These are phyloP conservation scores for Pulveroboletus ravenelii DNA, from an alignment of 768 basidiomycete genomes.

Conservation along the genomic window DNA sequence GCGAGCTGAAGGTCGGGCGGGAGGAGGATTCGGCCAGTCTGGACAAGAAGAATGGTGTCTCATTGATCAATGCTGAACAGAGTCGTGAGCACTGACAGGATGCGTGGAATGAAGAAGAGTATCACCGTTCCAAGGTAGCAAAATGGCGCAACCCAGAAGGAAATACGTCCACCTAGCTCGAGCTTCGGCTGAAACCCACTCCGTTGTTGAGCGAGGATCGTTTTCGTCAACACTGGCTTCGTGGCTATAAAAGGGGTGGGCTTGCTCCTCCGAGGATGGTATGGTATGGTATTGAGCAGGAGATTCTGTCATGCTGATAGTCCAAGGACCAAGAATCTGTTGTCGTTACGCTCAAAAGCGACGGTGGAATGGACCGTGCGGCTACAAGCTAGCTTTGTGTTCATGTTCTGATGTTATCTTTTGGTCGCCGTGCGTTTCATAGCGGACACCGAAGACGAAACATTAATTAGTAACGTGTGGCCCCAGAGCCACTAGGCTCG, in stretches of 20 bases:
- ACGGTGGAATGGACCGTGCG: background rate
- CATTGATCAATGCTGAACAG: constrained; percentile 76
- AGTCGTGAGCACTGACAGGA: constrained; percentile 1
- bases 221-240: constrained; percentile 3
- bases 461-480: too few species aligned
- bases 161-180: constrained; percentile 64
- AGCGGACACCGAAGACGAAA: constrained; percentile 37
- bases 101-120: background rate
- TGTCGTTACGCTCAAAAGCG: background rate
- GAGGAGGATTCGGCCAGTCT: constrained; percentile 59
- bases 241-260: background rate
- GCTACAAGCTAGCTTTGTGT: too few species aligned
- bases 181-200: constrained; percentile 31
- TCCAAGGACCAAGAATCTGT: background rate
- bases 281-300: constrained; percentile 8
- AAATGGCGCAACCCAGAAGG: constrained; percentile 69
- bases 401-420: too few species aligned
- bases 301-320: constrained; percentile 8
- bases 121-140: constrained; percentile 90
- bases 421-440: too few species aligned
- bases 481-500: constrained; percentile 43
- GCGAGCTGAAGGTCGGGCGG: constrained; percentile 58
- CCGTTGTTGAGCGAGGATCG: constrained; percentile 21
- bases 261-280: constrained; percentile 8
- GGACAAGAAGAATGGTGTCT: constrained; percentile 74